A percentile compares a stretch with the other conserved stretches of the same genome.
phyloP scores from a whole-genome alignment of 2,329 filamentous ascomycete genomes.

The Pseudopithomyces maydicus region DNA sequence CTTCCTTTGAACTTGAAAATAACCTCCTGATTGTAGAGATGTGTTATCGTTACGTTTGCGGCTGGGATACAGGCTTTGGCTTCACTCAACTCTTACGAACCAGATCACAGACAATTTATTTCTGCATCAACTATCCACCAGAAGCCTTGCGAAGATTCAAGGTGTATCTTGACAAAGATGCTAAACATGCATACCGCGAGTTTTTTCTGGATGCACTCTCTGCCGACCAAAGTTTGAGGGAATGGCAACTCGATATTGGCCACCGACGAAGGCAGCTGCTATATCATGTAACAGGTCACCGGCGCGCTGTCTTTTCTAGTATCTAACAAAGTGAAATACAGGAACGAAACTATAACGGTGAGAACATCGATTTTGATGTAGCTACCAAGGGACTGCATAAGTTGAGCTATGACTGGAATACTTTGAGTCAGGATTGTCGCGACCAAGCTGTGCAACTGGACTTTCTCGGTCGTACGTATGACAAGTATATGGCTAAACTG shows the following conservation, averaged over 20 bases:
- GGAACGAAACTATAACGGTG: slow-evolving; percentile 15
- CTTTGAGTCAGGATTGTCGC: slow-evolving; percentile 23
- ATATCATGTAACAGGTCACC: slow-evolving; percentile 9
- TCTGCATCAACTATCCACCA: slow-evolving; percentile 29
- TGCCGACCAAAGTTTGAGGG: slow-evolving; percentile 24
- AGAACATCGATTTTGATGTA: slow-evolving; percentile 14
- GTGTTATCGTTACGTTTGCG: slow-evolving; percentile 26
- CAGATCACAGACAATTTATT: slow-evolving; percentile 16
- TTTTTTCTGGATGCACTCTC: slow-evolving; percentile 27
- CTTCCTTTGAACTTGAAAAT: background rate
- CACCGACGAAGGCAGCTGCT: slow-evolving; percentile 18
- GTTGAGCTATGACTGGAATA: slow-evolving; percentile 26
- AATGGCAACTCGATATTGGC: slow-evolving; percentile 25
- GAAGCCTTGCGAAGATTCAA: slow-evolving; percentile 13
- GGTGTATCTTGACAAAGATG: slow-evolving; percentile 10
- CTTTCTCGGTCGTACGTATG: slow-evolving; percentile 21
- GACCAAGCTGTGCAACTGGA: slow-evolving; percentile 21
- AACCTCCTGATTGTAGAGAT: slow-evolving; percentile 13
- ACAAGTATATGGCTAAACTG: slow-evolving; percentile 7
- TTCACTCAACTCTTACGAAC: slow-evolving; percentile 25
- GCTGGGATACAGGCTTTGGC: slow-evolving; percentile 24
- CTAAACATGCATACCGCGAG: slow-evolving; percentile 15
- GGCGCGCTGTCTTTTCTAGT: background rate
- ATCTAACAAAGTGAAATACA: background rate
- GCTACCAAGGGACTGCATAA: slow-evolving; percentile 22